Evolutionary conservation across 371 early-diverging fungal genomes (phyloP).

Genomic region (Apophysomyces variabilis): DNA sequence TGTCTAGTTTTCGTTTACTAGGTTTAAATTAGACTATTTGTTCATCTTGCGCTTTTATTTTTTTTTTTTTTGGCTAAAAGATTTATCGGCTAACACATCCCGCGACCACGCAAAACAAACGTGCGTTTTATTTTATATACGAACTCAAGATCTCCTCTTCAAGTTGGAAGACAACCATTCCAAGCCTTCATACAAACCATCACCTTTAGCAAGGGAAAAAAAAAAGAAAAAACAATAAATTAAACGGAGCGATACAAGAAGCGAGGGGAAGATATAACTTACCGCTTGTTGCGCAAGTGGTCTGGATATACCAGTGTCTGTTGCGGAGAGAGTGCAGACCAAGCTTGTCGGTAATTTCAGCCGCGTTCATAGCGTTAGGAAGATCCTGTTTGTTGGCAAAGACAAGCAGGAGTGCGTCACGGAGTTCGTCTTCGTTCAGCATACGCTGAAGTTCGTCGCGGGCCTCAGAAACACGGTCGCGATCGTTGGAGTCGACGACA

Average conservation of each 20-base stretch:
- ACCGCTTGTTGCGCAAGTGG: slow-evolving; percentile 93
- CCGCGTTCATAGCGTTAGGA: slow-evolving; percentile 91
- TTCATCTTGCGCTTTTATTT: no score
- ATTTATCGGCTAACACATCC: slow-evolving; percentile 5
- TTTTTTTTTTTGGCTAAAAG: neutral
- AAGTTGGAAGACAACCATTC: slow-evolving; percentile 71
- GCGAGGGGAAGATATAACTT: slow-evolving; percentile 18
- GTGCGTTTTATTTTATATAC: slow-evolving; percentile 10
- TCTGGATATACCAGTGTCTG: slow-evolving; percentile 92
- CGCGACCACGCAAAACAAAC: slow-evolving; percentile 9
- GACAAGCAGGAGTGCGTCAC: slow-evolving; percentile 88
- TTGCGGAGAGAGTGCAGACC: slow-evolving; percentile 86
- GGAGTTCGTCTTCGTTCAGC: slow-evolving; percentile 93
- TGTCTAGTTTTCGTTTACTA: no score
- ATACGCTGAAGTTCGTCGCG: slow-evolving; percentile 89
- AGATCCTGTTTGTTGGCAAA: slow-evolving; percentile 98
- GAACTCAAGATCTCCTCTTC: slow-evolving; percentile 44
- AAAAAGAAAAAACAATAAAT: neutral
- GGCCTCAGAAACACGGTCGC: slow-evolving; percentile 86
- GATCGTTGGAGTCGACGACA: slow-evolving; percentile 94
- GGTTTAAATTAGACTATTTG: no score
- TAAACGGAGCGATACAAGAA: neutral
- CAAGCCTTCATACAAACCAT: slow-evolving; percentile 95
- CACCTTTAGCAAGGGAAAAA: slow-evolving; percentile 43
- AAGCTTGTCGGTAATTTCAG: slow-evolving; percentile 92